phyloP scores from a whole-genome alignment of 345 rosid genomes.

The Eutrema heterophyllum region DNA sequence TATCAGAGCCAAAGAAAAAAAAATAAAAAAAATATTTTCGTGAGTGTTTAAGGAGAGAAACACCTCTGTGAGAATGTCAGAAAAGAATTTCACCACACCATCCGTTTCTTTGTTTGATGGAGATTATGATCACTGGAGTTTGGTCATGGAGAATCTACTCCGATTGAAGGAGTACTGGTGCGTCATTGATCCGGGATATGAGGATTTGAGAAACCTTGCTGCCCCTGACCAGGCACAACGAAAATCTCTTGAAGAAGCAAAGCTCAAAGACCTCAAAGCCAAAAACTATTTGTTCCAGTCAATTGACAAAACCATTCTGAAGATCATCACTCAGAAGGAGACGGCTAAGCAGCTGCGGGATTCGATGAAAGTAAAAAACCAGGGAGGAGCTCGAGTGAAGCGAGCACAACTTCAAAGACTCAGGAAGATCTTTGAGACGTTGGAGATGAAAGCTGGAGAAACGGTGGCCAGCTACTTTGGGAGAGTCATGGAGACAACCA shows the following conservation, averaged over 20 bases:
- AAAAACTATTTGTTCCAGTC: background rate
- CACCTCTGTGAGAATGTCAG: background rate
- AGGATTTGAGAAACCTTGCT: too few species aligned
- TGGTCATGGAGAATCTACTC: background rate
- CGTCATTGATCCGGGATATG: too few species aligned
- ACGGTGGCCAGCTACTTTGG: too few species aligned
- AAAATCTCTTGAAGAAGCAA: background rate
- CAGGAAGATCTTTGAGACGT: too few species aligned
- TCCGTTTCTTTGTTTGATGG: background rate
- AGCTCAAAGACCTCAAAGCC: background rate
- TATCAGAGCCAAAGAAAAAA: too few species aligned
- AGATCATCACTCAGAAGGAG: background rate
- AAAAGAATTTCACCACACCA: background rate
- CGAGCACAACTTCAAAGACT: too few species aligned
- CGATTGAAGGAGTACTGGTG: background rate
- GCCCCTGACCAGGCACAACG: background rate
- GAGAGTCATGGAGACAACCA: too few species aligned
- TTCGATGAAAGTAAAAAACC: background rate
- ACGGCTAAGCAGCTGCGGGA: background rate
- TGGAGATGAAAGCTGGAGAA: too few species aligned
- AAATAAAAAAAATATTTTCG: too few species aligned
- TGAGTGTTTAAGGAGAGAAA: background rate
- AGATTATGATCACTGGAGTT: background rate
- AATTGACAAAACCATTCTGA: background rate
- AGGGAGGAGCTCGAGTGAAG: background rate